These are phyloP conservation scores for Botryotinia narcissicola DNA, from an alignment of 2,329 filamentous ascomycete species.

Conservation along the genomic window DNA sequence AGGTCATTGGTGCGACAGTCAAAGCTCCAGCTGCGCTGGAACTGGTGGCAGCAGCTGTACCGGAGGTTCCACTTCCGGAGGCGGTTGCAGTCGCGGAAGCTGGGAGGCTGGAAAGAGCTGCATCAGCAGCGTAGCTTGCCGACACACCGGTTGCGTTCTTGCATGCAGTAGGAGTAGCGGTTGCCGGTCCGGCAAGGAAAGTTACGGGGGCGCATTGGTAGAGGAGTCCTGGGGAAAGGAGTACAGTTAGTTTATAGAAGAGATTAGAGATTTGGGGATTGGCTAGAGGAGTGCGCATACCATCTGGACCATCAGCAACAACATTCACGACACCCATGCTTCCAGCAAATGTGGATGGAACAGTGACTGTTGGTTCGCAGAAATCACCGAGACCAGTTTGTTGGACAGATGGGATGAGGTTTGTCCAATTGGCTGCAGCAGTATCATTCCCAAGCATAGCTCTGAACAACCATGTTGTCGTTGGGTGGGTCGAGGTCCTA, in stretches of 20 bases:
- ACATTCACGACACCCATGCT: slow-evolving; percentile 55
- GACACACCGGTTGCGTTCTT: slow-evolving; percentile 42
- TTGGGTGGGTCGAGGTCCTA: slow-evolving; percentile 47
- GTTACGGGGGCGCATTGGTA: slow-evolving; percentile 53
- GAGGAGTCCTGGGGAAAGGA: slow-evolving; percentile 9
- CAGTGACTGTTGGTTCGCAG: slow-evolving; percentile 50
- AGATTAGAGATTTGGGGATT: neutral
- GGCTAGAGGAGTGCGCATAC: slow-evolving; percentile 37
- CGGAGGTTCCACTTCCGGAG: neutral
- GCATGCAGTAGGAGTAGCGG: slow-evolving; percentile 38
- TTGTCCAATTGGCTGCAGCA: slow-evolving; percentile 50
- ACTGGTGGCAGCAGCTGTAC: slow-evolving; percentile 14
- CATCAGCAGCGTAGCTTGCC: slow-evolving; percentile 24
- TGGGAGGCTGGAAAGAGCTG: slow-evolving; percentile 25
- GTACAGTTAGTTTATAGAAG: neutral
- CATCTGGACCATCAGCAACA: slow-evolving; percentile 53
- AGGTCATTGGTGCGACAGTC: slow-evolving; percentile 3
- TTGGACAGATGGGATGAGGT: slow-evolving; percentile 52
- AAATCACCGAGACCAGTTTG: slow-evolving; percentile 55
- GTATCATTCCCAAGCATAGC: slow-evolving; percentile 50
- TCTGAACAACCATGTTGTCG: slow-evolving; percentile 57
- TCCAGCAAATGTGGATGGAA: slow-evolving; percentile 52
- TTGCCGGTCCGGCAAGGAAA: slow-evolving; percentile 48
- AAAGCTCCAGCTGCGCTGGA: slow-evolving; percentile 20
- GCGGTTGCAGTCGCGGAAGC: slow-evolving; percentile 19